Percentiles rank a stretch among this genome's conserved stretches.
Conservation (phyloP, 345 rosid genomes). For the Chamaenerion angustifolium region DNA sequence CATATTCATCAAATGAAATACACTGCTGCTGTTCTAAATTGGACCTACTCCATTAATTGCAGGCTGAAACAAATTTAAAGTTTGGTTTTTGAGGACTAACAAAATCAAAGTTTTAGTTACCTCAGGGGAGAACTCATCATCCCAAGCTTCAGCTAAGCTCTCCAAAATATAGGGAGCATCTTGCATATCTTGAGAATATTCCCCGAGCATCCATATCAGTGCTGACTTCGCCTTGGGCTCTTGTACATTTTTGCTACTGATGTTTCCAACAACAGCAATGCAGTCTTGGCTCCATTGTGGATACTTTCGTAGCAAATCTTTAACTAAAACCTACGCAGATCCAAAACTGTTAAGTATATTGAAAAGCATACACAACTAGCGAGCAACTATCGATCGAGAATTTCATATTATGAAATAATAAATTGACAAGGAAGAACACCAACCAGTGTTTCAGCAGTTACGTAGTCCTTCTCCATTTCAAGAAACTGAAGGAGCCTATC, state of each 20-base stretch:
- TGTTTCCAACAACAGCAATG: constrained; percentile 98
- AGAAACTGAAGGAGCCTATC: constrained; percentile 99
- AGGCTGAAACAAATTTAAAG: too few species aligned
- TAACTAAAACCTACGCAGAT: constrained; percentile 70
- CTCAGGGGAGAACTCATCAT: constrained; percentile 91
- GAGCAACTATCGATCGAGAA: too few species aligned
- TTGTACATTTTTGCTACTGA: constrained; percentile 80
- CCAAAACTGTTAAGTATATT: background rate
- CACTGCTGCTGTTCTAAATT: too few species aligned
- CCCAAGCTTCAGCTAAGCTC: constrained; percentile 83
- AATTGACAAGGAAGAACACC: background rate
- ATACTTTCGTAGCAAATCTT: constrained; percentile 90
- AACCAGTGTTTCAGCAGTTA: constrained; percentile 97
- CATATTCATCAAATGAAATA: too few species aligned
- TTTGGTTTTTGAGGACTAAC: background rate
- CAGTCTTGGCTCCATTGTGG: constrained; percentile 99
- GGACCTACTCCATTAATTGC: too few species aligned
- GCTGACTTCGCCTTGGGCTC: constrained; percentile 98
- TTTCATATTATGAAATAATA: too few species aligned
- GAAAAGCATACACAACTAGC: too few species aligned
- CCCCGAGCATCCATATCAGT: constrained; percentile 99
- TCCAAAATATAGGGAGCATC: constrained; percentile 92
- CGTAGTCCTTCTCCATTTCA: constrained; percentile 99
- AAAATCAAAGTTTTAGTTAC: constrained; percentile 19
- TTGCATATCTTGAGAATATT: constrained; percentile 92